These are phyloP conservation scores for Phascolomyces articulosus DNA, from an alignment of 371 early-diverging fungal species.

Conservation along the genomic window DNA sequence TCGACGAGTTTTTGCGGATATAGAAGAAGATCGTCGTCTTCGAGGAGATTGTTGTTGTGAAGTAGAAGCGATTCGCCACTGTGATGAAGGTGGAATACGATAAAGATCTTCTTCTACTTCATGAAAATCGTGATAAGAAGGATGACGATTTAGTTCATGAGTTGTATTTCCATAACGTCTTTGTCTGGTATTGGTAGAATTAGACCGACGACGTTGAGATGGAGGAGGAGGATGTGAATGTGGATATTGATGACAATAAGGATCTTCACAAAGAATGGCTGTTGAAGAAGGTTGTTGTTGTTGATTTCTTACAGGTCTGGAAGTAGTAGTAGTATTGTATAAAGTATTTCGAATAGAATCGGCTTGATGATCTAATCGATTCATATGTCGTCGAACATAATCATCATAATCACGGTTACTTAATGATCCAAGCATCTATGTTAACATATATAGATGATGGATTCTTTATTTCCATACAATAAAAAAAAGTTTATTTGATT, in stretches of 20 bases:
- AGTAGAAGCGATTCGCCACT: too few species aligned
- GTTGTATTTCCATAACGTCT: too few species aligned
- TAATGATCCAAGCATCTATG: constrained; percentile 10
- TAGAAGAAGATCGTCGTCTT: neutral
- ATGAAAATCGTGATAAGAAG: neutral
- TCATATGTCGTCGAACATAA: constrained; percentile 12
- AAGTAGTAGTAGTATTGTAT: constrained; percentile 7
- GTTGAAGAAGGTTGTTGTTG: neutral
- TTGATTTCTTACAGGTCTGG: neutral
- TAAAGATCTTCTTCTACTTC: neutral
- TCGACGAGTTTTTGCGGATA: neutral
- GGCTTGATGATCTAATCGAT: constrained; percentile 16
- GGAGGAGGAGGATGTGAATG: neutral
- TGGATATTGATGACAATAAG: neutral
- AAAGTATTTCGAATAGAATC: constrained; percentile 12
- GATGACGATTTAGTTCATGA: too few species aligned
- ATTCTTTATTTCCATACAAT: too few species aligned
- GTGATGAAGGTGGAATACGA: neutral
- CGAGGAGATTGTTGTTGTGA: neutral
- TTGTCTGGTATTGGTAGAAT: neutral
- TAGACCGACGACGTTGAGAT: neutral
- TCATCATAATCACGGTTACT: constrained; percentile 15
- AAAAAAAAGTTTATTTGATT: neutral
- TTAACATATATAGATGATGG: too few species aligned
- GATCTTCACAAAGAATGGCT: neutral